Base-by-base conservation (phyloP, 1,284 basidiomycete species). In the Ganoderma resinaceum region DNA sequence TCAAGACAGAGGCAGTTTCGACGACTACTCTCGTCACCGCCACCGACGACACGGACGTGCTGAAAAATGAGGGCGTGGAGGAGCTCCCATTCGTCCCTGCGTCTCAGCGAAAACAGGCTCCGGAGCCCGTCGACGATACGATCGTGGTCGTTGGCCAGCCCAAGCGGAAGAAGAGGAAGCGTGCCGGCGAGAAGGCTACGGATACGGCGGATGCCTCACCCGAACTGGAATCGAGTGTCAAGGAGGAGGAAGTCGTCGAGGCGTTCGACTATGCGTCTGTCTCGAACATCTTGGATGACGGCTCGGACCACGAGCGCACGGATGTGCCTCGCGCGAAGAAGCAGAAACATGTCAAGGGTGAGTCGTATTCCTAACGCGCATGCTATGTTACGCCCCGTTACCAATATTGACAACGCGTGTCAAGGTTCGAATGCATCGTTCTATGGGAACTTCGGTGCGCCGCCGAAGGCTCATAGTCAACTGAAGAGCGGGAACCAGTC, bases 201-300 rank as follows among this genome's bases (percentile, higher is more conserved):
- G 62, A 62, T 23, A 5, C 65, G 58, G 6, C 55, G 49, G 40
- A 69, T 70, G 61, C 53, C 64, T 46, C 67, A 67, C 65, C 49
- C 65, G 62, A 67, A 66, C 65, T 49, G 37, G 38, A 31, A 14
- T 11, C 37, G 31, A 38, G 6, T 26, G 2, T 16, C 0, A 43
- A 42, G 31, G 38, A 63, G 62, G 42, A 62, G 16, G 78, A 80
- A 35, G 80, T 82, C 57, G 80, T 82, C 55, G 86, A 85, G 59
- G 83, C 83, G 46, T 96, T 96, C 77, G 94, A 96, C 80, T 97
- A 96, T 78, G 80, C 86, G 2, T 80, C 84, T 5, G 89, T 87
- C 52, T 88, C 92, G 12, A 95, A 95, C 77, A 87, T 96, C 66
- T 81, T 97, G 70, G 96, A 97, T 75, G 86, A 88, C 70, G 83